Conservation (phyloP, 73 alveolate species). For the Tetrahymena borealis region DNA sequence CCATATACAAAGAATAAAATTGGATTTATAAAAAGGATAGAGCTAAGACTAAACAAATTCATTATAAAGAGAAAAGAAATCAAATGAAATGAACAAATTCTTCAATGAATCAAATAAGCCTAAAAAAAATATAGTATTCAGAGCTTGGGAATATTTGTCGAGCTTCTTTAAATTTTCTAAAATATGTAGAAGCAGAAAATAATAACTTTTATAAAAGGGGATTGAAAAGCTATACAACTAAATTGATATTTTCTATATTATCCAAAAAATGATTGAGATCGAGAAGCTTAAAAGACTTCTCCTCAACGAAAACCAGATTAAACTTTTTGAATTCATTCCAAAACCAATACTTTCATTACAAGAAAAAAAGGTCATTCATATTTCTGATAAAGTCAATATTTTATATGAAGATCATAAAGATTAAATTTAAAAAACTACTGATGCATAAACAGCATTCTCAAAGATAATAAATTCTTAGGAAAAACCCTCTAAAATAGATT, state of each 20-base stretch:
- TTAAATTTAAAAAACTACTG: not conserved
- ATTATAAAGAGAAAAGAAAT: not conserved
- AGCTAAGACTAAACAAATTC: not conserved
- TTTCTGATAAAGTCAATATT: not conserved
- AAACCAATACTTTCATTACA: not conserved
- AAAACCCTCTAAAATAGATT: not conserved
- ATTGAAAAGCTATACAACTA: not conserved
- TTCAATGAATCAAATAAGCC: not conserved
- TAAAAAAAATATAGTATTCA: not conserved
- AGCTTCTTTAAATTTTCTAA: not conserved
- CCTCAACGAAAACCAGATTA: not conserved
- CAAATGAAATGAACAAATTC: not conserved
- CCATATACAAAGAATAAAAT: not conserved
- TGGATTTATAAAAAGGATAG: not conserved
- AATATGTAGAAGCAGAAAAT: not conserved
- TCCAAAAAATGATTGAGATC: not conserved
- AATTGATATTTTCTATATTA: not conserved
- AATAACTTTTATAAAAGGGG: not conserved
- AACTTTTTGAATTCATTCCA: not conserved
- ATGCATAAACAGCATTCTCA: not conserved
- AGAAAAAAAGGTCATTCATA: not conserved
- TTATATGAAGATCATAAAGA: not conserved
- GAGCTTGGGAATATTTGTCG: not conserved
- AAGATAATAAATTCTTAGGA: not conserved
- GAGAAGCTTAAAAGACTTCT: not conserved